phyloP scores from a whole-genome alignment of 768 basidiomycete species.

The Basidioascus undulatus region DNA sequence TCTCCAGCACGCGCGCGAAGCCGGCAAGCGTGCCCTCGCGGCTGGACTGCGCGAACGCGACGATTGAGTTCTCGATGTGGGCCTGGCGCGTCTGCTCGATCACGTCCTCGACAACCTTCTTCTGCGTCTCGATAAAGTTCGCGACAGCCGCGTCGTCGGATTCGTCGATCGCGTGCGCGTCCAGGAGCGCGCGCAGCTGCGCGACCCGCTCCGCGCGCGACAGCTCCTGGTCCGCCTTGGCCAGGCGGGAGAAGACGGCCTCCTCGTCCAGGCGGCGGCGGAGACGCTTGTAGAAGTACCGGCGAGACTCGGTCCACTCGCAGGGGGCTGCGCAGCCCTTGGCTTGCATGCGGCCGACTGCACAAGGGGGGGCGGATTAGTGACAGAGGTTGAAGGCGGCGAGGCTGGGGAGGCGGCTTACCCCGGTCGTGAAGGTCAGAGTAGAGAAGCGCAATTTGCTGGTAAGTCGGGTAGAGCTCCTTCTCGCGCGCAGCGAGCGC shows the following conservation, averaged over 20 bases:
- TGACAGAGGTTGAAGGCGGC: too few relatives aligned
- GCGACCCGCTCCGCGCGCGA: constrained; percentile 17
- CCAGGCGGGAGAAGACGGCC: constrained; percentile 15
- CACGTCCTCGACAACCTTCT: constrained; percentile 5
- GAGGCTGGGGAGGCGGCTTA: too few relatives aligned
- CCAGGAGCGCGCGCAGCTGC: constrained; percentile 15
- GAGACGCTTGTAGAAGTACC: constrained; percentile 23
- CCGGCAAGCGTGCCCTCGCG: constrained; percentile 13
- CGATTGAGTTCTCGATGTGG: constrained; percentile 12
- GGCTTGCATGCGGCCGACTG: constrained; percentile 12
- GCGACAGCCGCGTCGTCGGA: constrained; percentile 13
- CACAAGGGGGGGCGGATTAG: background rate
- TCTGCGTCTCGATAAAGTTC: constrained; percentile 13
- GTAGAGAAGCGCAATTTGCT: constrained; percentile 76
- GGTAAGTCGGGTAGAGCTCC: constrained; percentile 65
- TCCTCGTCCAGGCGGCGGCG: constrained; percentile 17
- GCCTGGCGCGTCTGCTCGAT: constrained; percentile 10
- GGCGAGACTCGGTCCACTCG: constrained; percentile 12
- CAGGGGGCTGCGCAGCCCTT: constrained; percentile 14
- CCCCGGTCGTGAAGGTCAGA: constrained; percentile 81
- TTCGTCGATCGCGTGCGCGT: constrained; percentile 7
- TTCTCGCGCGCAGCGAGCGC: constrained; percentile 53
- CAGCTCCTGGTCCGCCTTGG: constrained; percentile 19
- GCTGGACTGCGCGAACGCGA: constrained; percentile 10
- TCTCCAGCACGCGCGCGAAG: constrained; percentile 14